Conservation (phyloP, 257 asterid species). For the Thymus quinquecostatus region DNA sequence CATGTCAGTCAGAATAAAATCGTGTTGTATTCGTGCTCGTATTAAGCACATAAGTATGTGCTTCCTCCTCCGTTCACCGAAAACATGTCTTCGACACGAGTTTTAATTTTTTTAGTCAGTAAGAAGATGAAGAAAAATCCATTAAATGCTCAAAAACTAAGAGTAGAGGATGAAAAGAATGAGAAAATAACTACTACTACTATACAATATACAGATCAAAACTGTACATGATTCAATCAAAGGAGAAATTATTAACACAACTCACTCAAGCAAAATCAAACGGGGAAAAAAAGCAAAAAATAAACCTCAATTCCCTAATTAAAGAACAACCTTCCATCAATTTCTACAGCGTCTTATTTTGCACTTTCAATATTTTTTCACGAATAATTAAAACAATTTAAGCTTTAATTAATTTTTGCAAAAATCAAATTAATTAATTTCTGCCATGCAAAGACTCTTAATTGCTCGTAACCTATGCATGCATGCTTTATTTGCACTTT, state of each 20-base stretch:
- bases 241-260: background rate
- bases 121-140: too few species aligned
- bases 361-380: conserved; percentile 7
- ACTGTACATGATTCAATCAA: background rate
- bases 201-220: too few species aligned
- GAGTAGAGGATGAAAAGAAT: background rate
- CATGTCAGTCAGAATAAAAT: too few species aligned
- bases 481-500: too few species aligned
- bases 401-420: background rate
- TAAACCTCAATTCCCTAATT: too few species aligned
- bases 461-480: conserved; percentile 3
- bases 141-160: too few species aligned
- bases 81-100: too few species aligned
- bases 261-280: background rate
- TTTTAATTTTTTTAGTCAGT: too few species aligned
- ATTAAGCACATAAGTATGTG: too few species aligned
- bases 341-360: conserved; percentile 27
- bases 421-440: background rate
- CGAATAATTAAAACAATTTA: background rate
- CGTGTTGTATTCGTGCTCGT: too few species aligned
- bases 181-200: background rate
- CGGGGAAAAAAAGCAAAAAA: too few species aligned
- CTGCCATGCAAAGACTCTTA: conserved; percentile 7
- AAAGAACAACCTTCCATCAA: background rate
- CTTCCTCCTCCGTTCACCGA: too few species aligned